Conservation (phyloP, 2,329 filamentous ascomycete genomes). For the Paecilomyces sp. region DNA sequence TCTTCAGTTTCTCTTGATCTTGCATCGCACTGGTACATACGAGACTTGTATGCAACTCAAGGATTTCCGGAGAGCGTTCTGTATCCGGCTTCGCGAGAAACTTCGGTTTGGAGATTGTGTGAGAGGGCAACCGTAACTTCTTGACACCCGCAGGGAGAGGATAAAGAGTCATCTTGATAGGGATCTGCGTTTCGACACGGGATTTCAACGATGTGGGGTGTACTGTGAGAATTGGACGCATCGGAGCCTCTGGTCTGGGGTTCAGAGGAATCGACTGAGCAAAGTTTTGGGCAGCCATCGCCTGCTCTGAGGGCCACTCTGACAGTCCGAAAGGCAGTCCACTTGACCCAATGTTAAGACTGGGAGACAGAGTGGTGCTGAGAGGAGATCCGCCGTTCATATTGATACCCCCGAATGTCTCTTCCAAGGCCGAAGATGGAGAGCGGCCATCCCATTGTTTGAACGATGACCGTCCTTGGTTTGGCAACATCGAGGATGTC, state of each 20-base stretch:
- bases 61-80: slow-evolving; percentile 61
- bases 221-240: slow-evolving; percentile 47
- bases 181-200: slow-evolving; percentile 93
- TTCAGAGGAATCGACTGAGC: slow-evolving; percentile 18
- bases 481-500: slow-evolving; percentile 19
- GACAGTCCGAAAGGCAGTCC: slow-evolving; percentile 31
- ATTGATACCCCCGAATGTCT: slow-evolving; percentile 38
- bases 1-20: slow-evolving; percentile 57
- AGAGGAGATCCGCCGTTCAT: slow-evolving; percentile 38
- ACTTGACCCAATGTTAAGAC: slow-evolving; percentile 26
- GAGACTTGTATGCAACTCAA: slow-evolving; percentile 72
- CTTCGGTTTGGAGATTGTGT: slow-evolving; percentile 93
- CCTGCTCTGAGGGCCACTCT: slow-evolving; percentile 6
- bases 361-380: slow-evolving; percentile 29
- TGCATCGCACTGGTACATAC: slow-evolving; percentile 92
- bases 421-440: slow-evolving; percentile 37
- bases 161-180: slow-evolving; percentile 71
- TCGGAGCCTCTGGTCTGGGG: slow-evolving; percentile 21
- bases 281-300: slow-evolving; percentile 13
- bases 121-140: slow-evolving; percentile 75
- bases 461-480: slow-evolving; percentile 24
- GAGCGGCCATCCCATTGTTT: slow-evolving; percentile 35
- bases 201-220: slow-evolving; percentile 71
- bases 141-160: slow-evolving; percentile 68
- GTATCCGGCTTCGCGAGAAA: slow-evolving; percentile 67